These are phyloP conservation scores for Globisporangium irregulare DNA, from an alignment of 352 stramenopile genomes.

Conservation along the genomic window DNA sequence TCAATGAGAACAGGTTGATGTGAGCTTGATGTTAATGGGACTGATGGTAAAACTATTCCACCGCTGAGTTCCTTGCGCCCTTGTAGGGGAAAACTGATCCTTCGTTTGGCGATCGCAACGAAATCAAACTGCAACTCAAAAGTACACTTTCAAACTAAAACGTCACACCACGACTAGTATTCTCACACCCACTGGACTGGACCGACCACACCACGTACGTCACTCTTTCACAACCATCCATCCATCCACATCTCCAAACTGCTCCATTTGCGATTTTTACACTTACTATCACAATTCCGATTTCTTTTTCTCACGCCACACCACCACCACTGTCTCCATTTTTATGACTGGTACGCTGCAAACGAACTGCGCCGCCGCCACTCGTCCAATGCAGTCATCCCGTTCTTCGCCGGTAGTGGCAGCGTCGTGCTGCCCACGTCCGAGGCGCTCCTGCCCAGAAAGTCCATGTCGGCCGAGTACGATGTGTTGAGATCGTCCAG, in stretches of 20 bases:
- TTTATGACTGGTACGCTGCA: conserved; percentile 9
- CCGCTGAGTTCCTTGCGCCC: too few species aligned
- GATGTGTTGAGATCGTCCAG: conserved; percentile 50
- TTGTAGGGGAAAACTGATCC: too few species aligned
- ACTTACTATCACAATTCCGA: not conserved
- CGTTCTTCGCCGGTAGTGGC: conserved; percentile 11
- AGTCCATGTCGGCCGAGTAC: conserved; percentile 31
- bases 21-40: too few species aligned
- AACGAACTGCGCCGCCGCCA: conserved; percentile 19
- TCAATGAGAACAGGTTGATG: too few species aligned
- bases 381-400: conserved; percentile 13
- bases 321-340: not conserved
- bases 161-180: not conserved
- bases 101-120: not conserved
- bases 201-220: too few species aligned
- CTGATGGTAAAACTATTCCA: too few species aligned
- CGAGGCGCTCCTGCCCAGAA: not conserved
- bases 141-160: not conserved
- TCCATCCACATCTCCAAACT: not conserved
- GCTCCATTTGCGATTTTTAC: not conserved
- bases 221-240: not conserved
- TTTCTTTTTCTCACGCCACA: not conserved
- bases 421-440: conserved; percentile 17
- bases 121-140: not conserved
- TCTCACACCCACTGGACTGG: not conserved